Base-by-base conservation (phyloP, 2,329 filamentous ascomycete genomes). In the Penicillium capsulatum region DNA sequence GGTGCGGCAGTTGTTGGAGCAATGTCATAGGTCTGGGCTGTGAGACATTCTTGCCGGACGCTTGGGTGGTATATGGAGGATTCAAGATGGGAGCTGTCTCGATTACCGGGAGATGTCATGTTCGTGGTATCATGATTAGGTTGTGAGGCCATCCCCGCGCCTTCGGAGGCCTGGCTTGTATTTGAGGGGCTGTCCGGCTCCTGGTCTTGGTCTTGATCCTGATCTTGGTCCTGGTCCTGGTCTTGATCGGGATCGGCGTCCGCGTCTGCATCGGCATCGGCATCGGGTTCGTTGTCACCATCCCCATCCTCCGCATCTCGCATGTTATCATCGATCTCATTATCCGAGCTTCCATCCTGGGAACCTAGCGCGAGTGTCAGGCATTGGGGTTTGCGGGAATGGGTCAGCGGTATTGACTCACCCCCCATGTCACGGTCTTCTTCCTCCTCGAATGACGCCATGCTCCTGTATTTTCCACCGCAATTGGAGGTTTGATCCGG, bases 1-100 rank as follows among this genome's bases (percentile, higher is more conserved):
- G 92, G 92, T 3, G 92, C 92, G 2, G 92, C 92, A 69, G 97
- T 97, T 15, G 92, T 97, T 2, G 92, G 92, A 1, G 95, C 84
- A 44, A 98, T 95, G 61, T 98, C 92, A 70, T 97, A 98, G 2
- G 84, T 79, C 28, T 75, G 71, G 10, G 92, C 91, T 1, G 76
- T 83, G 34, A 94, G 70, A n/a, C 81, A 85, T 58, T 94, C 89
- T 8, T 82, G 75, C 1, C 86, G 80, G n/a, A 89, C 75, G 34
- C 70, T 73, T 1, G 83, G 84, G 33, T 77, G 80, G 50, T 68
- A 73, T 44, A 66, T 69, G 28, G 65, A 57, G 29, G 46, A 53
- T 45, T 58, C 65, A 5, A 63, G 52, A 2, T 64, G 44, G 10
- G 48, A 39, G 34, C 54, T 61, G 14, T 60, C 59, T 7, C 63